A percentile compares a stretch with the other conserved stretches of the same genome.
These are phyloP conservation scores for Globisporangium rhizosaccharum DNA, from an alignment of 352 stramenopile species.

Conservation along the genomic window DNA sequence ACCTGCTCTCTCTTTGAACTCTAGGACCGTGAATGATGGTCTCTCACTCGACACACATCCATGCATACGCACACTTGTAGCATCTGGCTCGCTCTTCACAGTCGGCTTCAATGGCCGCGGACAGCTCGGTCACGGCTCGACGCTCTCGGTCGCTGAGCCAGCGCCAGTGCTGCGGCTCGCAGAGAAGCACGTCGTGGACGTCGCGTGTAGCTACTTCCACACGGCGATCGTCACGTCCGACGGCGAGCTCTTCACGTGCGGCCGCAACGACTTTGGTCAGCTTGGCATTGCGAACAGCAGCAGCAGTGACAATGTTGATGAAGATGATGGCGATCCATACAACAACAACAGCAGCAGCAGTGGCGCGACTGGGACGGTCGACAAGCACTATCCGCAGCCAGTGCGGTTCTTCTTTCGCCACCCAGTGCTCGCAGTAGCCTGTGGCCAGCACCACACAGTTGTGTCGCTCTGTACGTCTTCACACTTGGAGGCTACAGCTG, in stretches of 20 bases:
- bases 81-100: constrained; percentile 76
- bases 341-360: background rate
- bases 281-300: constrained; percentile 61
- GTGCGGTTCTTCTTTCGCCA: constrained; percentile 44
- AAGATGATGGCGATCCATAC: background rate
- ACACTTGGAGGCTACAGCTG: background rate
- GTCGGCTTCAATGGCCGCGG: constrained; percentile 92
- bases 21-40: too few relatives aligned
- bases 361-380: constrained; percentile 14
- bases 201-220: constrained; percentile 92
- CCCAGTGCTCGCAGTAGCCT: constrained; percentile 71
- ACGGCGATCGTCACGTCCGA: constrained; percentile 75
- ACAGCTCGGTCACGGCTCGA: constrained; percentile 83
- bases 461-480: constrained; percentile 42
- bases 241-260: constrained; percentile 82
- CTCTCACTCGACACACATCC: background rate
- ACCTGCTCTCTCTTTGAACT: background rate
- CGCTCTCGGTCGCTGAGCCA: constrained; percentile 49
- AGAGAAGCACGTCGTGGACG: constrained; percentile 60
- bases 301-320: constrained; percentile 6
- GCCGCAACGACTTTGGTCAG: constrained; percentile 92
- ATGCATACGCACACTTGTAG: constrained; percentile 31
- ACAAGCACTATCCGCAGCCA: constrained; percentile 57
- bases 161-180: constrained; percentile 37
- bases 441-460: constrained; percentile 88